phyloP scores from a whole-genome alignment of 1,284 basidiomycete genomes.

The Exsudoporus floridanus region DNA sequence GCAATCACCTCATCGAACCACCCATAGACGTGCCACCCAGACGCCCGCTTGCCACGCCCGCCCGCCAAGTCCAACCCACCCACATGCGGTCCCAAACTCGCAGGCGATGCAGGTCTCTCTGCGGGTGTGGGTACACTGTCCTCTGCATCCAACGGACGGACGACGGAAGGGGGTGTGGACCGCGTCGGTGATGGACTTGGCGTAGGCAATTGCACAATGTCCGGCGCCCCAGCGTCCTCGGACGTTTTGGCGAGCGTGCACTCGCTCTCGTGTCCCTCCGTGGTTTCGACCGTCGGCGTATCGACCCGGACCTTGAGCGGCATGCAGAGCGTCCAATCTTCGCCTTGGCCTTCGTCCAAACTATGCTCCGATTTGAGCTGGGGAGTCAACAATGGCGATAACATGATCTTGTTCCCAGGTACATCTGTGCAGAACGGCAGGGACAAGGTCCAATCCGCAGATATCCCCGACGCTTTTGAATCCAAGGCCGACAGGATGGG shows the following conservation, averaged over 20 bases:
- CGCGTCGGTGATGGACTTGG: conserved; percentile 31
- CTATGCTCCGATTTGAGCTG: neutral
- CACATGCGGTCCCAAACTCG: conserved; percentile 28
- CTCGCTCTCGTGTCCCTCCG: conserved; percentile 7
- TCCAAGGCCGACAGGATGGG: conserved; percentile 24
- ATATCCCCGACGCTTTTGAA: neutral
- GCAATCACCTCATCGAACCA: conserved; percentile 32
- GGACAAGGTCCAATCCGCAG: conserved; percentile 32
- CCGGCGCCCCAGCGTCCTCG: neutral
- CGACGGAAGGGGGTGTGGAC: conserved; percentile 2
- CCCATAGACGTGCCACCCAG: conserved; percentile 35
- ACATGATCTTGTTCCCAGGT: conserved; percentile 24
- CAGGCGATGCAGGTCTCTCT: conserved; percentile 18
- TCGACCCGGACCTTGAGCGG: conserved; percentile 21
- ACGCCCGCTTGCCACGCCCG: conserved; percentile 33
- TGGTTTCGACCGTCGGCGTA: conserved; percentile 1
- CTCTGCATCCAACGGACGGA: conserved; percentile 9
- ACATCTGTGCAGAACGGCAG: conserved; percentile 33
- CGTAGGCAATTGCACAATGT: conserved; percentile 24
- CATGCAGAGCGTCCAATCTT: conserved; percentile 37
- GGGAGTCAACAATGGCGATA: conserved; percentile 12
- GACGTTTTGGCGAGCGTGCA: neutral
- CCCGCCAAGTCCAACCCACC: conserved; percentile 34
- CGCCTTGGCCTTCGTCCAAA: conserved; percentile 10
- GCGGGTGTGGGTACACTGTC: neutral